Percentiles rank a stretch among this genome's conserved stretches.
Conservation (phyloP, 2,329 filamentous ascomycete species). For the Bisporella sp. region DNA sequence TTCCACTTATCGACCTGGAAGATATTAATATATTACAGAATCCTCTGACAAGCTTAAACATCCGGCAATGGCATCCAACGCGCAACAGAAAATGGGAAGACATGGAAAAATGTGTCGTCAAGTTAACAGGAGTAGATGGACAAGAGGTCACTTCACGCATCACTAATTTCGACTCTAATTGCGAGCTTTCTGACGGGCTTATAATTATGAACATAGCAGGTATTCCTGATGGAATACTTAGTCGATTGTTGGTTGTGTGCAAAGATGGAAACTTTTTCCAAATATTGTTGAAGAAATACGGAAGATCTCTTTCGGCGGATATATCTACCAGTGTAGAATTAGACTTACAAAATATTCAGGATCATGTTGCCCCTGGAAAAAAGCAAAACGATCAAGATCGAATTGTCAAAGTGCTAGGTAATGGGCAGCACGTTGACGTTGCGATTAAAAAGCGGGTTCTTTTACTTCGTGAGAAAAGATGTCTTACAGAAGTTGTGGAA, state of each 20-base stretch:
- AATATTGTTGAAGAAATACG: no score
- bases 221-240: neutral
- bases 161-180: neutral
- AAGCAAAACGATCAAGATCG: no score
- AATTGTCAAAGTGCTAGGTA: no score
- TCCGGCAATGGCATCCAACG: neutral
- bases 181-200: neutral
- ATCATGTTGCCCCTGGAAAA: no score
- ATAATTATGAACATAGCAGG: neutral
- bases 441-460: no score
- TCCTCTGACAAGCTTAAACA: neutral
- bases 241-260: slow-evolving; percentile 1
- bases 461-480: no score
- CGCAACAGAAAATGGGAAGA: slow-evolving; percentile 2
- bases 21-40: slow-evolving; percentile 1
- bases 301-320: no score
- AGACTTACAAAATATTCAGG: no score
- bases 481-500: no score
- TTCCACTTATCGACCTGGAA: neutral
- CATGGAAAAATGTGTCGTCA: slow-evolving; percentile 4
- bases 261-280: no score
- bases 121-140: slow-evolving; percentile 1
- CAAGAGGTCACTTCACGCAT: neutral
- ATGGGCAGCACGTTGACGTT: no score
- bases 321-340: no score